Evolutionary conservation across 441 rosid genomes (phyloP).

Genomic region (Biscutella laevigata): DNA sequence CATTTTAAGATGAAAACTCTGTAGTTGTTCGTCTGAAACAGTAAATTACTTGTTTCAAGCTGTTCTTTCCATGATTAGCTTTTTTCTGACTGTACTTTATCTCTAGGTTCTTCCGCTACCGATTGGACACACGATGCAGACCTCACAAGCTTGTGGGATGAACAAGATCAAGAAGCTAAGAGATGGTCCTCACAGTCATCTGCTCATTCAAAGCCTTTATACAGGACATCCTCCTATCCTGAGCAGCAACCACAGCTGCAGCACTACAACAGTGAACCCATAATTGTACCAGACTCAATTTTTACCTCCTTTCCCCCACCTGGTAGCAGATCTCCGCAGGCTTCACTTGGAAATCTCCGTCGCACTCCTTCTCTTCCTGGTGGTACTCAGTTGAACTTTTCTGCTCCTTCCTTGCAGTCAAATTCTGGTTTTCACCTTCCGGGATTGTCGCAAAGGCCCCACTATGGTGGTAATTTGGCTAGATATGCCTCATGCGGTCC

Average conservation of each 20-base stretch:
- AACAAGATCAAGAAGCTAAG: constrained; percentile 54
- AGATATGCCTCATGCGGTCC: constrained; percentile 49
- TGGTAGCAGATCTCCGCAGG: constrained; percentile 54
- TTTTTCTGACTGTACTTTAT: constrained; percentile 3
- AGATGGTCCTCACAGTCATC: constrained; percentile 83
- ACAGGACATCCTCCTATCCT: constrained; percentile 88
- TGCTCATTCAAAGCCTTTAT: constrained; percentile 53
- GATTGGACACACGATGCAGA: constrained; percentile 90
- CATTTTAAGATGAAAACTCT: neutral
- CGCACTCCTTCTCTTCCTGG: constrained; percentile 40
- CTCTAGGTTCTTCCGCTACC: constrained; percentile 75
- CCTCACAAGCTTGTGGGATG: constrained; percentile 49
- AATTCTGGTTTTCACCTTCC: constrained; percentile 48
- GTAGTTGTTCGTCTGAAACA: neutral
- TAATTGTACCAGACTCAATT: constrained; percentile 51
- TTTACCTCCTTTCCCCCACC: constrained; percentile 84
- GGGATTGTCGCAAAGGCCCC: constrained; percentile 51
- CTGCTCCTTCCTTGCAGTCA: constrained; percentile 47
- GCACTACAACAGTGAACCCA: constrained; percentile 64
- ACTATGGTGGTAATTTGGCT: constrained; percentile 54
- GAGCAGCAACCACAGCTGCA: constrained; percentile 57
- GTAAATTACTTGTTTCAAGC: neutral
- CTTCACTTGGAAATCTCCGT: constrained; percentile 39
- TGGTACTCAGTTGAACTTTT: constrained; percentile 46
- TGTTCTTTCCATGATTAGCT: neutral